Evolutionary conservation across 2,329 filamentous ascomycete species (phyloP), one percentile per base, ranked within the genome.

Genomic region (Fusarium piperis): DNA sequence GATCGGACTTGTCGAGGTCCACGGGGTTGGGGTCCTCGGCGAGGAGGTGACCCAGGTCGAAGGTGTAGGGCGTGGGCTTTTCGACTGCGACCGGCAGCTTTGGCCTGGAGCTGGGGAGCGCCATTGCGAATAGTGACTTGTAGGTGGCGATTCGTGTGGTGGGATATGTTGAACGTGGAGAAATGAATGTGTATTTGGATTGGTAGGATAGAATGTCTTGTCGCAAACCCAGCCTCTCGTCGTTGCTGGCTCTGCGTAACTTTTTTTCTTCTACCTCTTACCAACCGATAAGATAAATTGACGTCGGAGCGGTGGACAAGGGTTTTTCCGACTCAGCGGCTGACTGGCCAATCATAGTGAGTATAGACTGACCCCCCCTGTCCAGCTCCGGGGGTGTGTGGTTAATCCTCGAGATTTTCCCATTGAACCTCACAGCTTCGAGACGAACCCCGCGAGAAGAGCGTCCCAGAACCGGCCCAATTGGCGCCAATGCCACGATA

Each of bases 41-140:
- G 79, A 97, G 88, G 60, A 98, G 91, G 79, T 97, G 91, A 74
- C 94, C 85, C n/a, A 98, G 91, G 81, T 98, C 94, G 85, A 97
- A 98, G 74, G 91, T 94, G 86, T 97, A 97, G 11, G 95, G 94
- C 8, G 93, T 97, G 6, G 94, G 92, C 83, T 97, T 97, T 68
- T 91, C 86, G 78, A 94, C 92, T 16, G 87, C 89, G 69, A 93
- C 86, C 48, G 90, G 87, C 65, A 90, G 84, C 77, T 88, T 88
- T 68, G 83, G 80, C 68, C 82, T 81, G 65, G 82, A 78, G 66
- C 73, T 73, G 48, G 81, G 72, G 58, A 81, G 67, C 30, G 83
- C 76, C 80, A 84, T 85, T 62, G 39, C 38, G 64, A 18, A 46
- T 46, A 2, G 56, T 26, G 46, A 59, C 69, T 56, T 33, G 36